Evolutionary conservation across 116 monocot genomes (phyloP), one percentile per base, ranked within the genome.

Genomic region (Trichopus zeylanicus): DNA sequence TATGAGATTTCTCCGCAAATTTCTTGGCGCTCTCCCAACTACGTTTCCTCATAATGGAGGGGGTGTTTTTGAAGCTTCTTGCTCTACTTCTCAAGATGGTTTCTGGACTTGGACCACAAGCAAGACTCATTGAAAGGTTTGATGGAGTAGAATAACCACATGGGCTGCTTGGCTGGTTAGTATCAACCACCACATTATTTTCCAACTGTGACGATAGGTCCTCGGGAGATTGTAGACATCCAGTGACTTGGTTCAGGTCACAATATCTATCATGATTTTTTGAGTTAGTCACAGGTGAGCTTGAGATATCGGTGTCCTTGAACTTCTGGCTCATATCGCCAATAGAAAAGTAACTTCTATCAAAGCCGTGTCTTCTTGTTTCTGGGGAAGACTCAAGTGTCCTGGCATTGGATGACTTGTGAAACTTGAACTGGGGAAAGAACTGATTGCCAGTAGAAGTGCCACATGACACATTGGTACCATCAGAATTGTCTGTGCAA

Each of bases 21-120:
- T 31, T 31, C 19, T 31, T 31, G 15, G 31, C 30, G 37, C 20
- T n/a, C n/a, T n/a, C n/a, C n/a, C n/a, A n/a, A n/a, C n/a, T n/a
- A n/a, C 66, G 21, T 62, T 63, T 73, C 27, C 76, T 62, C 29
- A 71, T 26, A 24, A 77, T 77, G n/a, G 71, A 77, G 13, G 77
- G 77, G 3, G 56, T 71, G 11, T 66, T 60, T 54, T 39, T 61
- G 67, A 66, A 77, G 35, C 51, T 63, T 57, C 51, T 71, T 57
- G 67, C 71, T 29, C 62, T 62, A 23, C 24, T 37, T 26, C 59
- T 55, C 19, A 77, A 31, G 13, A 71, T 27, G 18, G 71, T 42
- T 22, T 52, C 21, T 26, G 62, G 47, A 26, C 48, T 29, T 20
- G 29, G 31, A 21, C 10, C 54, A 47, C 48, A 37, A 23, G 34